A percentile compares a stretch with the other conserved stretches of the same genome.
Evolutionary conservation across 176 grass and related monocot species (phyloP).

Genomic region (Canna indica): DNA sequence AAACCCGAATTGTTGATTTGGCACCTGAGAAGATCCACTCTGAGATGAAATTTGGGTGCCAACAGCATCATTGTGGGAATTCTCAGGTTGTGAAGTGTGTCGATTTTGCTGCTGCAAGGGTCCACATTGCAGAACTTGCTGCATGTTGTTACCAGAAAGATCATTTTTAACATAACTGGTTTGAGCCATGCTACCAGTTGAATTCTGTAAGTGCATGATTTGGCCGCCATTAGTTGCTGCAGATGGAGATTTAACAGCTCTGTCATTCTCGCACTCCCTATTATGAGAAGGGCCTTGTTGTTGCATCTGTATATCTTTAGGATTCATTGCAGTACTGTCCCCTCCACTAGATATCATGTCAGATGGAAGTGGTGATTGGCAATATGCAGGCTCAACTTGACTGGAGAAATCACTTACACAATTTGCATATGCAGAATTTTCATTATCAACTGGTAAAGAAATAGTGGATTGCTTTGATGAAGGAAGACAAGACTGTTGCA

Average conservation of each 20-base stretch:
- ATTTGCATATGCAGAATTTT: slow-evolving; percentile 32
- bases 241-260: slow-evolving; percentile 39
- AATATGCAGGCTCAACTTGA: slow-evolving; percentile 33
- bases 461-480: slow-evolving; percentile 34
- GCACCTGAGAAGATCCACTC: slow-evolving; percentile 22
- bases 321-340: slow-evolving; percentile 41
- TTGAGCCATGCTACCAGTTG: slow-evolving; percentile 32
- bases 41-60: slow-evolving; percentile 31
- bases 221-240: slow-evolving; percentile 33
- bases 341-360: slow-evolving; percentile 34
- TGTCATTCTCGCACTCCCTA: slow-evolving; percentile 43
- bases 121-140: slow-evolving; percentile 52
- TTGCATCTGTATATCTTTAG: slow-evolving; percentile 43
- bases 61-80: slow-evolving; percentile 24
- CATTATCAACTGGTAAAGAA: slow-evolving; percentile 43
- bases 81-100: slow-evolving; percentile 20
- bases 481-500: slow-evolving; percentile 25
- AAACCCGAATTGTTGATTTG: slow-evolving; percentile 32
- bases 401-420: slow-evolving; percentile 15
- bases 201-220: slow-evolving; percentile 36
- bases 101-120: slow-evolving; percentile 42
- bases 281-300: slow-evolving; percentile 35
- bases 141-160: slow-evolving; percentile 35
- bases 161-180: slow-evolving; percentile 38
- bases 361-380: slow-evolving; percentile 25